Conservation (phyloP, 108 stramenopile species). For the Nitzschia inconspicua region DNA sequence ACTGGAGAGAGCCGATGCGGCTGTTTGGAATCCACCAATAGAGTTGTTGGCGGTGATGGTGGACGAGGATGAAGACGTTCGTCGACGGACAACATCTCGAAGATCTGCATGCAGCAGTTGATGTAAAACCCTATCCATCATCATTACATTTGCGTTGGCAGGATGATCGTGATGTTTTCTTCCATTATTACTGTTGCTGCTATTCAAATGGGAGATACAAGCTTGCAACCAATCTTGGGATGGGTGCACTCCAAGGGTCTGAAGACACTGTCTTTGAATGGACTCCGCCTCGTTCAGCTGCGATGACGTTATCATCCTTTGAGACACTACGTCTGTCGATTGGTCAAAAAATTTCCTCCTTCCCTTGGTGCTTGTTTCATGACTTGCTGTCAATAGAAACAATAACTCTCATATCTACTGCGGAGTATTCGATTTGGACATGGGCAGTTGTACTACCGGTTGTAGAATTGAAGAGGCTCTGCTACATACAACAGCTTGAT, state of each 20-base stretch:
- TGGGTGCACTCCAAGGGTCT: slow-evolving; percentile 15
- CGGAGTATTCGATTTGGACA: too few relatives aligned
- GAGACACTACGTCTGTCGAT: too few relatives aligned
- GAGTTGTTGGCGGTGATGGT: not conserved
- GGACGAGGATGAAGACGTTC: not conserved
- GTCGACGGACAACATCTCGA: slow-evolving; percentile 64
- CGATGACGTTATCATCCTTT: too few relatives aligned
- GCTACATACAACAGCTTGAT: too few relatives aligned
- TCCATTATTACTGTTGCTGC: not conserved
- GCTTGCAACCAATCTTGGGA: slow-evolving; percentile 32
- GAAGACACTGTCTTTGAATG: slow-evolving; percentile 1
- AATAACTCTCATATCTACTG: too few relatives aligned
- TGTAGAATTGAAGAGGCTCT: too few relatives aligned
- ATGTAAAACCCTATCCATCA: slow-evolving; percentile 42
- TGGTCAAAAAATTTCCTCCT: too few relatives aligned
- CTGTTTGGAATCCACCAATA: not conserved
- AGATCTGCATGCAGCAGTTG: slow-evolving; percentile 68
- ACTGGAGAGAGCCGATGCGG: not conserved
- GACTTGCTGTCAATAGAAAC: too few relatives aligned
- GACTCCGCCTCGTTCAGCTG: too few relatives aligned
- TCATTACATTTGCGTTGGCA: too few relatives aligned
- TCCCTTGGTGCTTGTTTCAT: too few relatives aligned
- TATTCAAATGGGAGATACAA: slow-evolving; percentile 11
- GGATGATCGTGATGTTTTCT: not conserved
- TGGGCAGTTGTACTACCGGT: too few relatives aligned